Conservation (phyloP, 2,329 filamentous ascomycete genomes). For the Verticillium dahliae region DNA sequence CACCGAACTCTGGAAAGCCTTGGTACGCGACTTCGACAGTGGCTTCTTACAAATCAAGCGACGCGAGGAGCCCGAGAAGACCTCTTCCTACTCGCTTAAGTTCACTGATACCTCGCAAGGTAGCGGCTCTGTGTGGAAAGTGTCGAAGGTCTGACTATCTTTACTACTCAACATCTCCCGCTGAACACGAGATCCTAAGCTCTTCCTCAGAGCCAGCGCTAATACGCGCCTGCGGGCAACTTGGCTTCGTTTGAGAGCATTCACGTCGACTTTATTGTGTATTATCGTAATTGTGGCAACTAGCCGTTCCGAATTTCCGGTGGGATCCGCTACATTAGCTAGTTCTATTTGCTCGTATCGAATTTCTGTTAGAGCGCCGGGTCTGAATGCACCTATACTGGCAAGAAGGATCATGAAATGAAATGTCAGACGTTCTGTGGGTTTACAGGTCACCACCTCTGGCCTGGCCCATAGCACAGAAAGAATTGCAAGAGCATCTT, state of each 20-base stretch:
- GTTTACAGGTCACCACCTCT: not conserved
- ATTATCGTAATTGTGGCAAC: not conserved
- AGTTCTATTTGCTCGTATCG: not conserved
- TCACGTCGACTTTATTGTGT: not conserved
- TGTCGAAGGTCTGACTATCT: not conserved
- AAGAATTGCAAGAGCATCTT: not conserved
- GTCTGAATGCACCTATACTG: not conserved
- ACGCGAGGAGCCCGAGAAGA: not conserved
- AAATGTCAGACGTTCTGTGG: not conserved
- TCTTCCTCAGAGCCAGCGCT: not conserved
- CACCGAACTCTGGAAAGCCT: not conserved
- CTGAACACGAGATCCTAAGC: not conserved
- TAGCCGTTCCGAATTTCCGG: not conserved
- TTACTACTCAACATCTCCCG: not conserved
- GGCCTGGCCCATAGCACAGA: not conserved
- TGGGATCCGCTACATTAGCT: not conserved
- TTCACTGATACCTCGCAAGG: not conserved
- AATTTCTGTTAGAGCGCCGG: not conserved
- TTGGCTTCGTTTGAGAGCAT: not conserved
- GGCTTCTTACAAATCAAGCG: not conserved
- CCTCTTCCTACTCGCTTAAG: not conserved
- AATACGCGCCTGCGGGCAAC: not conserved
- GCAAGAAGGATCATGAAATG: constrained; percentile 8
- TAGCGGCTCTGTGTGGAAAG: not conserved
- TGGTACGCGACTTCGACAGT: not conserved